Evolutionary conservation across 2,329 filamentous ascomycete genomes (phyloP).

Genomic region (Fusarium praegraminearum): DNA sequence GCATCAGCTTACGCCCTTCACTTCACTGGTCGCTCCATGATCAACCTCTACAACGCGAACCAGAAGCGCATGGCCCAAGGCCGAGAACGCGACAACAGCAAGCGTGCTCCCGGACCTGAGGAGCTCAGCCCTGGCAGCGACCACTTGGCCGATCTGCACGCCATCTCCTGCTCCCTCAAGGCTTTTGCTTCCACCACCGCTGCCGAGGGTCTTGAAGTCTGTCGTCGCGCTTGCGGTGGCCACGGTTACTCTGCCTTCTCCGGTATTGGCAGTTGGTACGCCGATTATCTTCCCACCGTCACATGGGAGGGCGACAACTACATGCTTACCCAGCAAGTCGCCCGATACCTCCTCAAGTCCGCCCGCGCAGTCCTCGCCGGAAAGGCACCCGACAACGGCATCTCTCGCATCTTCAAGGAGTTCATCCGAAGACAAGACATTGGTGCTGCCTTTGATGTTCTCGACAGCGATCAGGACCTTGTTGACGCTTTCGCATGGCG

Average conservation of each 20-base stretch:
- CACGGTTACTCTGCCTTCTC: conserved; percentile 82
- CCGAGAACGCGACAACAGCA: conserved; percentile 53
- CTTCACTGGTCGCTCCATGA: conserved; percentile 83
- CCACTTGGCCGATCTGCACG: conserved; percentile 78
- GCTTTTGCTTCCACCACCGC: conserved; percentile 78
- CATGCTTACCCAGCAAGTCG: conserved; percentile 85
- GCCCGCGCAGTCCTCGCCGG: conserved; percentile 76
- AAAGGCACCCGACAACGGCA: conserved; percentile 57
- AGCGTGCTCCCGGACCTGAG: conserved; percentile 74
- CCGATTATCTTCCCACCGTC: conserved; percentile 77
- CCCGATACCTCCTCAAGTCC: conserved; percentile 80
- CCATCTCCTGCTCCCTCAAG: conserved; percentile 81
- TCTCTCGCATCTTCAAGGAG: conserved; percentile 68
- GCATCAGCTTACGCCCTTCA: conserved; percentile 82
- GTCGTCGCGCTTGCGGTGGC: conserved; percentile 80
- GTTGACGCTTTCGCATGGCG: conserved; percentile 82
- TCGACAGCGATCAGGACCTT: conserved; percentile 76
- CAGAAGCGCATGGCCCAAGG: conserved; percentile 71
- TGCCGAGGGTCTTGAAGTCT: conserved; percentile 79
- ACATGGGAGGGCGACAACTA: conserved; percentile 87
- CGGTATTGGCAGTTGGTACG: conserved; percentile 80
- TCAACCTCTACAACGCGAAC: conserved; percentile 77
- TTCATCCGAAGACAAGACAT: conserved; percentile 76
- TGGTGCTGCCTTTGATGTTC: conserved; percentile 79
- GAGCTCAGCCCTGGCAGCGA: conserved; percentile 73